Base-by-base conservation (phyloP, 208 protist species). In the Crithidia bombi region DNA sequence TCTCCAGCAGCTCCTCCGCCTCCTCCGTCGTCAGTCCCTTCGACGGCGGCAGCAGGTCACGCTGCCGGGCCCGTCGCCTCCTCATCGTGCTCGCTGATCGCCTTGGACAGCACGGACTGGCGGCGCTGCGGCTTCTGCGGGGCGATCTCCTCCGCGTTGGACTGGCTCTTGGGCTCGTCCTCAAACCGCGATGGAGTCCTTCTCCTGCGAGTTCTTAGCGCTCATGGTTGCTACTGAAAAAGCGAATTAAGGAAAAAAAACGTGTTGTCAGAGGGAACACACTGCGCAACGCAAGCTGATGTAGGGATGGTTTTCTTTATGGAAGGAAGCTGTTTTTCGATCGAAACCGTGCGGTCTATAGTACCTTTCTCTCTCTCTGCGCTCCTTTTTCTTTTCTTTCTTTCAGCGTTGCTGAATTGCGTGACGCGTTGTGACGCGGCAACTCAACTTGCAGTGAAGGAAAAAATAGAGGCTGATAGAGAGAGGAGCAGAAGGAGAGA, bases 51-150 rank as follows among this genome's bases (percentile, higher is more conserved):
- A 88, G 76, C 50, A 90, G 50, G 35, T 78, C 69, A 1, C 14
- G n/a, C 59, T 3, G 28, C 41, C 2, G 69, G 47, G 23, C 47
- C 78, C 23, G 55, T 75, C 39, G 73, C 70, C 28, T 82, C 49
- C 64, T 81, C 81, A 32, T 82, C 61, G 64, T 89, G 87, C 72
- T 92, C 87, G 49, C 70, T 85, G 47, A 93, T 73, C 23, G 87
- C 87, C 82, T 93, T 90, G 55, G 87, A 90, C 47, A 90, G 73
- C 32, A 89, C 82, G 28, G 84, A 90, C 73, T 93, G 82, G 54
- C 84, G 81, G 36, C 75, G 73, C 76, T 90, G 75, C 21, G 84
- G 83, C 72, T 85, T 86, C 57, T 89, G 73, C 46, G 79, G 74
- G 25, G 57, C 61, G 26, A 79, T 75, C 59, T 85, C 74, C 39